A percentile compares a stretch with the other conserved stretches of the same genome.
Conservation (phyloP, 345 rosid genomes). For the Eucalyptus shirleyi region DNA sequence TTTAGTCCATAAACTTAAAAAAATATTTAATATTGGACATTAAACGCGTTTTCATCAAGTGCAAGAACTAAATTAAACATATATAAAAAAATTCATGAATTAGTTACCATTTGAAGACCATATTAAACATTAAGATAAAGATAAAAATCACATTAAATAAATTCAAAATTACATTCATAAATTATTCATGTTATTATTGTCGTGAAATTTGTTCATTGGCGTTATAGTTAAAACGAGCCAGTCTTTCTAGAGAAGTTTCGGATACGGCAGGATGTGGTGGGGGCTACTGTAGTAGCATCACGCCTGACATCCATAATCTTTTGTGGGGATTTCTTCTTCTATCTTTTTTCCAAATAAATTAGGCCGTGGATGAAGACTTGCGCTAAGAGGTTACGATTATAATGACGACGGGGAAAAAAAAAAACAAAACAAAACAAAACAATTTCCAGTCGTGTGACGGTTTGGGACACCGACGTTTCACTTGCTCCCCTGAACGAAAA, state of each 20-base stretch:
- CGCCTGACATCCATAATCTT: background rate
- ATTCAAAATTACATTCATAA: no score
- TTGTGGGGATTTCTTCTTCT: background rate
- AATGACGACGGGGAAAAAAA: background rate
- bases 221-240: background rate
- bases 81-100: no score
- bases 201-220: background rate
- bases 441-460: background rate
- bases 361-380: background rate
- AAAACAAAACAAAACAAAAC: background rate
- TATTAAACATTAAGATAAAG: no score
- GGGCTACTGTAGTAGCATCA: background rate
- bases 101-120: fast-evolving
- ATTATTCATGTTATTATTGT: fast-evolving
- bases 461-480: background rate
- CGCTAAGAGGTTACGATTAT: background rate
- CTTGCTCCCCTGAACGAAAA: background rate
- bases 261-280: background rate
- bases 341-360: background rate
- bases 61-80: no score
- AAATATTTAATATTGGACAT: no score
- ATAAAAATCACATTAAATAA: no score
- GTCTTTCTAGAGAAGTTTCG: background rate
- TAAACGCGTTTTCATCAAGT: no score
- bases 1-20: fast-evolving